These are phyloP conservation scores for Paecilomyces dactylethromorphus DNA, from an alignment of 2,329 filamentous ascomycete species.

Conservation along the genomic window DNA sequence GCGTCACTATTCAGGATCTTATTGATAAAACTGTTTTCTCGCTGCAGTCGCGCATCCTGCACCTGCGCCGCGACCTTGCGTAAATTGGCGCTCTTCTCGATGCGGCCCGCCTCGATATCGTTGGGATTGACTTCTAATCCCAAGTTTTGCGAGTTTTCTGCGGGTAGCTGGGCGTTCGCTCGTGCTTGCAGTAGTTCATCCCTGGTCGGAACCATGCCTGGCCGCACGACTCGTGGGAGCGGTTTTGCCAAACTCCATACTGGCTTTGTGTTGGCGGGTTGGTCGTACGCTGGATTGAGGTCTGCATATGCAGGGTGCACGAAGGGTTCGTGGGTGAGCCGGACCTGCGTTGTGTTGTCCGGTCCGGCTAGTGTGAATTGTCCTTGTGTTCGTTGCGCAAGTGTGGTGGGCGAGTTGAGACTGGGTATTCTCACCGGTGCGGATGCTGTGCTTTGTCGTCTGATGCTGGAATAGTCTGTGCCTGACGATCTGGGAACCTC, in stretches of 20 bases:
- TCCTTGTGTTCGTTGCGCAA: conserved; percentile 20
- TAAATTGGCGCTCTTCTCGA: conserved; percentile 30
- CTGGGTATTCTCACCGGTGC: conserved; percentile 14
- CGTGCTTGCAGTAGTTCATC: conserved; percentile 29
- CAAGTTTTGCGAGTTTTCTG: conserved; percentile 23
- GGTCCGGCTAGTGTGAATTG: conserved; percentile 26
- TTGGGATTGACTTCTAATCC: conserved; percentile 35
- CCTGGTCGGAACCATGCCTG: conserved; percentile 46
- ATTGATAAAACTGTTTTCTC: conserved; percentile 33
- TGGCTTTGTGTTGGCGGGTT: conserved; percentile 43
- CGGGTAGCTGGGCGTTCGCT: conserved; percentile 22
- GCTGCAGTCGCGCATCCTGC: conserved; percentile 36
- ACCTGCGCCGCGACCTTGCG: conserved; percentile 39
- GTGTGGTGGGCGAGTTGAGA: conserved; percentile 16
- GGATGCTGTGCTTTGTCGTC: conserved; percentile 16
- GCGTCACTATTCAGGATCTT: conserved; percentile 25
- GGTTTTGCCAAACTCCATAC: conserved; percentile 51
- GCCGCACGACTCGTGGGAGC: conserved; percentile 47
- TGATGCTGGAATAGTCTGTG: conserved; percentile 4
- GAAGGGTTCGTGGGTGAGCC: conserved; percentile 35
- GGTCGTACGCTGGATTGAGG: conserved; percentile 50
- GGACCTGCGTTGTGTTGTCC: conserved; percentile 23
- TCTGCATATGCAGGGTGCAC: conserved; percentile 50
- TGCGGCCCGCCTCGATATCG: conserved; percentile 38
- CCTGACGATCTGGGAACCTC: not conserved